Base-by-base conservation (phyloP, 768 basidiomycete species). In the Suillus lakei region DNA sequence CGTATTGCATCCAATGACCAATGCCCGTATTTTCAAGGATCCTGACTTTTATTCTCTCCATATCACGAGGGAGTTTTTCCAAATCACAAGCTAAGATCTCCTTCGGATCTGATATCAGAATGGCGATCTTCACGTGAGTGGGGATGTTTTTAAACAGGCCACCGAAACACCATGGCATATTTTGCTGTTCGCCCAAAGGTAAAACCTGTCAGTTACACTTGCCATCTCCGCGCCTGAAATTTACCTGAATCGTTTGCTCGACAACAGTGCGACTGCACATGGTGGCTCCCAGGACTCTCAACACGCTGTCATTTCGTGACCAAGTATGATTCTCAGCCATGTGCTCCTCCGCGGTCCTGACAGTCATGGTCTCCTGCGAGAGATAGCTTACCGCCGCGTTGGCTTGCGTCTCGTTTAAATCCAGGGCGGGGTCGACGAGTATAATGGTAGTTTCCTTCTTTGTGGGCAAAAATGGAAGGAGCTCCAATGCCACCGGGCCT, bases 1-100 rank as follows among this genome's bases (percentile, higher is more conserved):
- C 74, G 28, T 34, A 64, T 34, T 74, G 74, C 21, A 76, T 70
- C 68, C 69, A 76, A 53, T 74, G 74, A 2, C 65, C 65, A 4
- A 68, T 66, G 0, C 71, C 70, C 0, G 68, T 64, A 1, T 34
- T 34, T 6, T 5, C 34, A 5, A 75, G 56, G 9, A 62, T 23
- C n/a, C 46, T 46, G 46, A 12, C 21, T 23, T 23, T 12, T 10
- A 46, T 10, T 12, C 46, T 8, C n/a, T 46, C 16, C n/a, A 71
- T 60, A 1, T 36, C 16, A 21, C 64, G 66, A 18, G 38, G 36
- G 32, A 75, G 13, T 4, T 71, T 55, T 13, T 72, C 63, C 7
- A 68, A 59, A 1, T 10, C 0, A 34, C 65, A 63, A 7, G 12
- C 36, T 5, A 8, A 66, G 23, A 34, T 7, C 8, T 34, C 34